Percentiles rank a stretch among this genome's conserved stretches.
phyloP scores from a whole-genome alignment of 2,329 filamentous ascomycete species.

The Macrophomina phaseolina region DNA sequence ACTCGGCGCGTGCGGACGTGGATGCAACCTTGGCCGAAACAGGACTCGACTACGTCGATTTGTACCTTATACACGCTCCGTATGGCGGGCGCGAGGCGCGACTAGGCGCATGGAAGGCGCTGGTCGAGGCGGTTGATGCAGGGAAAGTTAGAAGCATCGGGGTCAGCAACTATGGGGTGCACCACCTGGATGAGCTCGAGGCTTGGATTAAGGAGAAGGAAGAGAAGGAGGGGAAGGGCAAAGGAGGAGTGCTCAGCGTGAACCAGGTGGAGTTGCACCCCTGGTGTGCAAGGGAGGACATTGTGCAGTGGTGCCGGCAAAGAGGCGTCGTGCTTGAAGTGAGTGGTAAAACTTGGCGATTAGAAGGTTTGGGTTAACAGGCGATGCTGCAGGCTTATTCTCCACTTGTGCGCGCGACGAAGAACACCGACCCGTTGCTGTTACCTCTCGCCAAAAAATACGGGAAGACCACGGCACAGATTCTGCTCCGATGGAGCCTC shows the following conservation, averaged over 20 bases:
- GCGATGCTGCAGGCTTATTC: slow-evolving; percentile 46
- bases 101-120: slow-evolving; percentile 59
- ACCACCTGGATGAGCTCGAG: slow-evolving; percentile 61
- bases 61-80: slow-evolving; percentile 58
- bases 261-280: slow-evolving; percentile 87
- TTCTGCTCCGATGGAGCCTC: slow-evolving; percentile 63
- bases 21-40: slow-evolving; percentile 48
- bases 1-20: slow-evolving; percentile 51
- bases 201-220: slow-evolving; percentile 65
- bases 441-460: slow-evolving; percentile 60
- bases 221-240: slow-evolving; percentile 57
- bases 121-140: slow-evolving; percentile 58
- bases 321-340: slow-evolving; percentile 52
- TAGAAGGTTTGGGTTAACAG: no score
- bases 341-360: neutral
- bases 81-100: slow-evolving; percentile 58
- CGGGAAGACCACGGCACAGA: slow-evolving; percentile 62
- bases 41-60: slow-evolving; percentile 47
- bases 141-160: slow-evolving; percentile 61
- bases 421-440: slow-evolving; percentile 60
- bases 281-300: slow-evolving; percentile 81
- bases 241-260: slow-evolving; percentile 75
- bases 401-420: slow-evolving; percentile 51
- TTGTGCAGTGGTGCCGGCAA: slow-evolving; percentile 76
- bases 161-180: slow-evolving; percentile 62